Evolutionary conservation across 1,284 basidiomycete genomes (phyloP).

Genomic region (Sparassis latifolia): DNA sequence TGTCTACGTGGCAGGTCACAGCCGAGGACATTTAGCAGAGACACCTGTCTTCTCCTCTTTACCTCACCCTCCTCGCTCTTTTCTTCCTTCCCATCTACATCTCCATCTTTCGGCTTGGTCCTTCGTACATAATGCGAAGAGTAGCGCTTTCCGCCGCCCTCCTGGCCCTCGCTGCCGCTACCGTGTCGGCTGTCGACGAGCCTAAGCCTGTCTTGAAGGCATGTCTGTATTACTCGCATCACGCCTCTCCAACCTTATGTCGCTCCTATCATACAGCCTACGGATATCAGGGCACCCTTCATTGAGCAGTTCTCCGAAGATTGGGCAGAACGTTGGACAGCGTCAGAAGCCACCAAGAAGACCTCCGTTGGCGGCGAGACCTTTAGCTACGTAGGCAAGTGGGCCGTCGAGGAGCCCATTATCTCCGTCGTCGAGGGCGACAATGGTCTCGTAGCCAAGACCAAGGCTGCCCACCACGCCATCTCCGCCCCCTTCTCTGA

Average conservation of each 20-base stretch:
- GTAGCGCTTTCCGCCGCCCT: constrained; percentile 72
- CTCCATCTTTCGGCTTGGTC: constrained; percentile 38
- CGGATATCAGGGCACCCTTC: constrained; percentile 86
- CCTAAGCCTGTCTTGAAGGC: constrained; percentile 67
- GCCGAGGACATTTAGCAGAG: constrained; percentile 31
- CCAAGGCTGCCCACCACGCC: constrained; percentile 92
- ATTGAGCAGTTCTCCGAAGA: constrained; percentile 95
- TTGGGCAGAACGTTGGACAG: constrained; percentile 91
- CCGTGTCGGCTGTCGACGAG: constrained; percentile 50
- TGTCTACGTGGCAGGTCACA: constrained; percentile 43
- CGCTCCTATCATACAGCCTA: constrained; percentile 46
- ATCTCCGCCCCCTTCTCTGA: constrained; percentile 88
- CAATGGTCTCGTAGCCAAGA: constrained; percentile 88
- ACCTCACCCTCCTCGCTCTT: constrained; percentile 28
- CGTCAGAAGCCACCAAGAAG: constrained; percentile 97
- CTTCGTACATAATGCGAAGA: constrained; percentile 78
- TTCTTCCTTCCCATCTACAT: constrained; percentile 28
- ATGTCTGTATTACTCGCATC: constrained; percentile 18
- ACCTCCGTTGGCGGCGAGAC: constrained; percentile 89
- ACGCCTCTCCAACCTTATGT: constrained; percentile 10
- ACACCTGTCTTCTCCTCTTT: constrained; percentile 15
- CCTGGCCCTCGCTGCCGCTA: constrained; percentile 57
- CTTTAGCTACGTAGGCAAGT: constrained; percentile 96
- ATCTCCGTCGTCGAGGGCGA: constrained; percentile 73
- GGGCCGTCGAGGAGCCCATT: constrained; percentile 89